Base-by-base conservation (phyloP, 2,329 filamentous ascomycete species). In the Cercospora sojina region DNA sequence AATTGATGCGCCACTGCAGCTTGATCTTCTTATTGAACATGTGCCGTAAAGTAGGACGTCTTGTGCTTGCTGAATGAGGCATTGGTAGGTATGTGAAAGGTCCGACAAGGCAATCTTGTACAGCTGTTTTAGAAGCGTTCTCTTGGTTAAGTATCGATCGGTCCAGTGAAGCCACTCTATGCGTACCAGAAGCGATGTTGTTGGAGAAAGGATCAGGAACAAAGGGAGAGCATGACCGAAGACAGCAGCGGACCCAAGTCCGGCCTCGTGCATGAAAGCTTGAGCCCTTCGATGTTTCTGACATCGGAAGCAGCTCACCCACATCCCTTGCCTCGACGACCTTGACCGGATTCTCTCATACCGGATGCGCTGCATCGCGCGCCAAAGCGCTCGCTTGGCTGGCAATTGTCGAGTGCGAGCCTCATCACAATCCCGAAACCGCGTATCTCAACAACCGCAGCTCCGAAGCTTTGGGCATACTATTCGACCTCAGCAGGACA, bases 331-430 rank as follows among this genome's bases (percentile, higher is more conserved):
- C 43, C 43, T 49, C 43, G 20, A 49, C 18, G 18, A 49, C 43
- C 8, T 23, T 23, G n/a, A 55, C 13, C 51, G 51, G 16, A 31
- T 18, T 55, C 25, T 49, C 23, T 51, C 10, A 16, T 62, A 43
- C 59, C 59, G 47, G 41, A 77, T 77, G 75, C 74, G 74, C 67
- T 67, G 71, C 49, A 70, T 75, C 64, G 70, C 72, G 29, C 75
- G 75, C 69, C 74, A 75, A 59, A 73, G 74, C 73, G 65, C 66
- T 58, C 74, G 74, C 71, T 71, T 75, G 72, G 72, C 74, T 51
- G 68, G 58, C 32, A 66, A 64, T 25, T 69, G 64, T 66, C 70
- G 70, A 64, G 65, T 68, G 10, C 66, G 69, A 51, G 69, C 68
- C 38, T 29, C 69, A 23, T 73, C 71, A 23, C 69, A 66, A 23